Evolutionary conservation across 2,329 filamentous ascomycete genomes (phyloP).

Genomic region (Macrophomina tecta): DNA sequence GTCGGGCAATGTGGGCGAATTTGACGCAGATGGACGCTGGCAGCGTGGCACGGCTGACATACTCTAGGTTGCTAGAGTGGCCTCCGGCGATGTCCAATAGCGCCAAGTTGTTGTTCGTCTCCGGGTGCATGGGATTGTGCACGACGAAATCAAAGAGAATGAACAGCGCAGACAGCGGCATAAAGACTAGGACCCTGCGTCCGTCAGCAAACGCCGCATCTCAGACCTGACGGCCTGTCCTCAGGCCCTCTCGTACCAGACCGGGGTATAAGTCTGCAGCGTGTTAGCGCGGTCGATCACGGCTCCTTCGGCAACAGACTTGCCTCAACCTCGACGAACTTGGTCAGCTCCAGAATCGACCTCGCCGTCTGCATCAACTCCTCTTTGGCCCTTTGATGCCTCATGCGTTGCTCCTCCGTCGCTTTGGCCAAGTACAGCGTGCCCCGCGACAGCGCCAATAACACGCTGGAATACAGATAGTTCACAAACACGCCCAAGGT

Average conservation of each 20-base stretch:
- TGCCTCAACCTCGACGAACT: constrained; percentile 42
- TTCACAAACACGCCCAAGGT: constrained; percentile 37
- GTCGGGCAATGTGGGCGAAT: constrained; percentile 46
- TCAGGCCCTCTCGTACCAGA: constrained; percentile 37
- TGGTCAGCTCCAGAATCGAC: constrained; percentile 42
- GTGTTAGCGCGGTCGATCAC: no score
- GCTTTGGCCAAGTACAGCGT: constrained; percentile 36
- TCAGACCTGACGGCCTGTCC: no score
- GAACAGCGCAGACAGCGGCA: constrained; percentile 36
- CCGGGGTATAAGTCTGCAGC: constrained; percentile 35
- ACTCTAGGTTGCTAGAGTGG: constrained; percentile 53
- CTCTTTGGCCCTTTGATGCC: constrained; percentile 33
- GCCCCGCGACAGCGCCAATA: constrained; percentile 42
- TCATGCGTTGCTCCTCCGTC: constrained; percentile 1
- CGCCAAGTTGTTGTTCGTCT: constrained; percentile 46
- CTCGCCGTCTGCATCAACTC: constrained; percentile 42
- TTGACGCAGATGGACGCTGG: constrained; percentile 42
- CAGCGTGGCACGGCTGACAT: constrained; percentile 45
- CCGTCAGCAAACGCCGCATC: no score
- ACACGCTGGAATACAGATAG: constrained; percentile 40
- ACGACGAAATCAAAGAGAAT: constrained; percentile 46
- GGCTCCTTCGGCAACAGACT: no score
- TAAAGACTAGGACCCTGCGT: neutral
- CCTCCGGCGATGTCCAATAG: constrained; percentile 51
- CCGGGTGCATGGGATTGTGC: constrained; percentile 33